These are phyloP conservation scores for Trichomonas tenax DNA, from an alignment of 208 protist species.

Conservation along the genomic window DNA sequence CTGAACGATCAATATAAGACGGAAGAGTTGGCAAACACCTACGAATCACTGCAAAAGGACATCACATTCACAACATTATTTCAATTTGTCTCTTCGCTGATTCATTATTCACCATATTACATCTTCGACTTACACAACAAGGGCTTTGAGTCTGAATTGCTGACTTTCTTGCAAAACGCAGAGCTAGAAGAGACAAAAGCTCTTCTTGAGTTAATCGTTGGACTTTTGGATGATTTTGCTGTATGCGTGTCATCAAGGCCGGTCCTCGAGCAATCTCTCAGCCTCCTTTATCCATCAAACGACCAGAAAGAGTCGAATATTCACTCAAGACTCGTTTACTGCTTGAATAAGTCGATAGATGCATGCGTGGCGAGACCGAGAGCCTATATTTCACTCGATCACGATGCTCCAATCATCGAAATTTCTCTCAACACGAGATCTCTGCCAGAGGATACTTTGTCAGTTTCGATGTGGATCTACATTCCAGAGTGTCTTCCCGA, in stretches of 20 bases:
- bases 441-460: not conserved
- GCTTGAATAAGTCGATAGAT: not conserved
- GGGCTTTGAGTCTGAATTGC: not conserved
- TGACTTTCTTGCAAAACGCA: not conserved
- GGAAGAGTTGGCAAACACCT: not conserved
- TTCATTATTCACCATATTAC: not conserved
- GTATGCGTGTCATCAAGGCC: not conserved
- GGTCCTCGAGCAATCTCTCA: not conserved
- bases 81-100: not conserved
- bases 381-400: not conserved
- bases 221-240: not conserved
- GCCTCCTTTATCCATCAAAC: not conserved
- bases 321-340: not conserved
- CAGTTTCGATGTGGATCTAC: not conserved
- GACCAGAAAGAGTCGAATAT: not conserved
- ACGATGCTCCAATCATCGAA: not conserved
- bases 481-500: not conserved
- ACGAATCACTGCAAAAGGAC: not conserved
- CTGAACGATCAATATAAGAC: not conserved
- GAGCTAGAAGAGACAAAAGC: not conserved
- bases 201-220: not conserved
- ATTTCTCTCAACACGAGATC: not conserved
- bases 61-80: not conserved
- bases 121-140: not conserved
- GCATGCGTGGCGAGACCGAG: not conserved